Base-by-base conservation (phyloP, 2,329 filamentous ascomycete genomes). In the Neofusicoccum ribis region DNA sequence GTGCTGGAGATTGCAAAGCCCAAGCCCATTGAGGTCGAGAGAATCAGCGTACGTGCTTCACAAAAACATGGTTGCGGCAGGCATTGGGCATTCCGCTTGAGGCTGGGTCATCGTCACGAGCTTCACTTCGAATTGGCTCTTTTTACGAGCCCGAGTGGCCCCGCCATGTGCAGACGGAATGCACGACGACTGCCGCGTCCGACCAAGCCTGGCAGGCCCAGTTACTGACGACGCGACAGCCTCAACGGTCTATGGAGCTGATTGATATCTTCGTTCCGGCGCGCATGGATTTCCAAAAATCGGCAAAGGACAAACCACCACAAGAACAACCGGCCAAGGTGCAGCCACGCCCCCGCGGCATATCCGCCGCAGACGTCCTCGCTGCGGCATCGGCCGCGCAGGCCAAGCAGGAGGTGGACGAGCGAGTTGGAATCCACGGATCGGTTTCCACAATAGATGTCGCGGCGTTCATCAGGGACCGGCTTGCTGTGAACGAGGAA, bases 391-490 rank as follows among this genome's bases (percentile, higher is more conserved):
- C 74, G 11, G 73, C 72, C 67, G 64, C 67, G 39, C 69, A 69
- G 72, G 58, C 66, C 5, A 7, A 1, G 17, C 15, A 61, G 44
- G 31, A 31, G 11, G 46, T 23, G 15, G 43, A 72, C 50, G 59
- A 63, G 3, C 63, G 66, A 23, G 72, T 74, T 20, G 75, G 77
- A 15, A 85, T 84, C 56, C 83, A 84, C 68, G 85, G 85, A 31
- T 84, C 83, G 3, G 84, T 88, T 3, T 82, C 83, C n/a, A 81
- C 80, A 7, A 73, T 77, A 27, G 85, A 88, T 70, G 77, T 88
- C 63, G 79, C 78, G 7, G 72, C 76, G 15, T 81, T 79, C 27
- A 78, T 87, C 64, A 81, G 79, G 66, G 78, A 78, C 47, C 77
- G 81, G 27, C 74, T 86, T 68, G 80, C 80, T 41, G 79, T 81